These are phyloP conservation scores for Dendrostoma leiphaemia DNA, from an alignment of 2,329 filamentous ascomycete genomes.

Conservation along the genomic window DNA sequence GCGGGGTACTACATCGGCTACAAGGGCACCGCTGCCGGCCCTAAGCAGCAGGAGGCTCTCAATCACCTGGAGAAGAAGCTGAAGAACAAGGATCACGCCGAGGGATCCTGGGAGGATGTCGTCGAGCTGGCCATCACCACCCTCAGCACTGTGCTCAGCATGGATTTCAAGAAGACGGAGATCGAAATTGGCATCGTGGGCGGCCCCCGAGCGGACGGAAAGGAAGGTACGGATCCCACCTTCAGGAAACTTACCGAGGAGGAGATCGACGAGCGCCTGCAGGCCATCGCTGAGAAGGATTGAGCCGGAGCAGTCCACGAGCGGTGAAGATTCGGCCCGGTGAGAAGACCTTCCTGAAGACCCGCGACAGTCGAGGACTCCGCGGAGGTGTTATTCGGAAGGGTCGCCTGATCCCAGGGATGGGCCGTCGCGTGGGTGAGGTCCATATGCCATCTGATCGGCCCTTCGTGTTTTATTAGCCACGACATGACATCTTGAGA, in stretches of 20 bases:
- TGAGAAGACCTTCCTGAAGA: neutral
- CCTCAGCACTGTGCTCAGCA: slow-evolving; percentile 92
- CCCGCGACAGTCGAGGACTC: neutral
- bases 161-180: slow-evolving; percentile 99
- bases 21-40: slow-evolving; percentile 95
- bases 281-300: slow-evolving; percentile 98
- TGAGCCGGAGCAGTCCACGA: slow-evolving; percentile 45
- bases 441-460: neutral
- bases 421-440: slow-evolving; percentile 3
- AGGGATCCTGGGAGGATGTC: slow-evolving; percentile 94
- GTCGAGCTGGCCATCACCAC: slow-evolving; percentile 96
- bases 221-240: slow-evolving; percentile 73
- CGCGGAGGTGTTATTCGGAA: slow-evolving; percentile 3
- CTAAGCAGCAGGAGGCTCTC: slow-evolving; percentile 97
- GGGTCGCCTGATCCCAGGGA: neutral
- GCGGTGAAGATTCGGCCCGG: neutral
- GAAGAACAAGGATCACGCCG: slow-evolving; percentile 95
- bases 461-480: slow-evolving; percentile 15
- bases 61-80: slow-evolving; percentile 99
- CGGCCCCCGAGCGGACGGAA: slow-evolving; percentile 76
- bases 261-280: slow-evolving; percentile 96
- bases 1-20: slow-evolving; percentile 98
- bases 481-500: slow-evolving; percentile 6
- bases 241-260: slow-evolving; percentile 94
- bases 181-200: slow-evolving; percentile 97